Evolutionary conservation across 2,329 filamentous ascomycete species (phyloP).

Genomic region (Aspergillus transmontanensis): DNA sequence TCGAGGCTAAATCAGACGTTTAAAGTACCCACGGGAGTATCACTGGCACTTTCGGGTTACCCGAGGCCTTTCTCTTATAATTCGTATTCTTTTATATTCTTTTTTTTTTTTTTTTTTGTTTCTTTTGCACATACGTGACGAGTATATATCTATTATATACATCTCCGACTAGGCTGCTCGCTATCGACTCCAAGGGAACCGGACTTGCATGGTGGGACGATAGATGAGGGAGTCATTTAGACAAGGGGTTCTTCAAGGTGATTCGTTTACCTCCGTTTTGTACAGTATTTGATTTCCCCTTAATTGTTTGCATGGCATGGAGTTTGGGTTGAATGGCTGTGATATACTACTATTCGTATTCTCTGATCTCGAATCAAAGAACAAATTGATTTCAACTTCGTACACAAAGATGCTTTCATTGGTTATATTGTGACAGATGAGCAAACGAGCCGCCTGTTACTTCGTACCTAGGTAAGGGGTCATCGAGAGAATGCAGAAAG

Average conservation of each 20-base stretch:
- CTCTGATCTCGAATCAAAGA: background rate
- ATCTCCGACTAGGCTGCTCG: background rate
- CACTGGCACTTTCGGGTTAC: background rate
- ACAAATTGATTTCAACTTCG: background rate
- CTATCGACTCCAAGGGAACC: background rate
- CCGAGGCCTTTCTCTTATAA: background rate
- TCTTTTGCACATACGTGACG: conserved; percentile 4
- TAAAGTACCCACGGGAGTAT: background rate
- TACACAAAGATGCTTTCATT: background rate
- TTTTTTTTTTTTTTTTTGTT: too few relatives aligned
- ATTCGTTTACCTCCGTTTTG: conserved; percentile 3
- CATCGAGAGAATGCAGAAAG: background rate
- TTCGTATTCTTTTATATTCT: background rate
- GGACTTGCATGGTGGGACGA: background rate
- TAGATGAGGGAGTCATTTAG: background rate
- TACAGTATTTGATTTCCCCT: conserved; percentile 12
- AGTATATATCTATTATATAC: background rate
- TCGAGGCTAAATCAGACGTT: conserved; percentile 8
- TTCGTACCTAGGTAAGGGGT: background rate
- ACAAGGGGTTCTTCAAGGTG: background rate
- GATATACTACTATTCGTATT: background rate
- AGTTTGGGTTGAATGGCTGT: conserved; percentile 16
- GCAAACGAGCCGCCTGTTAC: background rate
- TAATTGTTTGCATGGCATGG: conserved; percentile 16
- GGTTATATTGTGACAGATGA: background rate